These are phyloP conservation scores for Pichia gijzeniarum DNA, from an alignment of 805 yeast species.

Conservation along the genomic window DNA sequence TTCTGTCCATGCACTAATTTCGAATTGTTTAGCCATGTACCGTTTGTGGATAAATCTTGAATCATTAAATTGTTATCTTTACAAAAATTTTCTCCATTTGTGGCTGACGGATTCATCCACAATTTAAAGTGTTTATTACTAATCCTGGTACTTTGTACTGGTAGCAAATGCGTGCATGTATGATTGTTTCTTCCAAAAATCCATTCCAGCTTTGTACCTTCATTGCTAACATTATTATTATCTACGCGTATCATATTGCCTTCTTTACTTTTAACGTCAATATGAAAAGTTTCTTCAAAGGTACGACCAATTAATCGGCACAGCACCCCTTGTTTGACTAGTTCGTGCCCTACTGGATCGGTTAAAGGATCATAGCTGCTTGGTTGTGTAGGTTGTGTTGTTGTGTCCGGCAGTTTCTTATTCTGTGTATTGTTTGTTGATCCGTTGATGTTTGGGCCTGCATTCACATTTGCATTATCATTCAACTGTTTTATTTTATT, in stretches of 20 bases:
- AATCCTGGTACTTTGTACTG: slow-evolving; percentile 53
- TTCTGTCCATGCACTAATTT: slow-evolving; percentile 71
- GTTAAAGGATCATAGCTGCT: slow-evolving; percentile 24
- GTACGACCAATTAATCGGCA: slow-evolving; percentile 33
- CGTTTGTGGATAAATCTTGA: slow-evolving; percentile 83
- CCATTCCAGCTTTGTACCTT: slow-evolving; percentile 26
- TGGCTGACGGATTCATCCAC: slow-evolving; percentile 38
- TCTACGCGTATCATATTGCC: slow-evolving; percentile 11
- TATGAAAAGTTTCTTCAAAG: slow-evolving; percentile 20
- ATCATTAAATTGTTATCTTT: slow-evolving; percentile 36
- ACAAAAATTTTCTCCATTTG: background rate
- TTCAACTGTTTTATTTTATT: no score
- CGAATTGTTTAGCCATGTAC: slow-evolving; percentile 77
- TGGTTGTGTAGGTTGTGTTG: slow-evolving; percentile 35
- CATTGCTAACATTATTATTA: slow-evolving; percentile 2
- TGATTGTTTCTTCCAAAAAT: slow-evolving; percentile 62
- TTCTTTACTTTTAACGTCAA: slow-evolving; percentile 26
- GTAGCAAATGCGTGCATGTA: slow-evolving; percentile 55
- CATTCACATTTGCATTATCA: background rate
- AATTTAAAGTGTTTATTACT: slow-evolving; percentile 68
- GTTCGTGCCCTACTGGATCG: slow-evolving; percentile 23
- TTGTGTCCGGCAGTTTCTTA: slow-evolving; percentile 11
- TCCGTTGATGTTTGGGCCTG: background rate
- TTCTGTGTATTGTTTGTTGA: slow-evolving; percentile 11
- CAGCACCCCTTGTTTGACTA: slow-evolving; percentile 28